A percentile compares a stretch with the other conserved stretches of the same genome.
Evolutionary conservation across 352 stramenopile species (phyloP).

Genomic region (Elongisporangium prolatum): DNA sequence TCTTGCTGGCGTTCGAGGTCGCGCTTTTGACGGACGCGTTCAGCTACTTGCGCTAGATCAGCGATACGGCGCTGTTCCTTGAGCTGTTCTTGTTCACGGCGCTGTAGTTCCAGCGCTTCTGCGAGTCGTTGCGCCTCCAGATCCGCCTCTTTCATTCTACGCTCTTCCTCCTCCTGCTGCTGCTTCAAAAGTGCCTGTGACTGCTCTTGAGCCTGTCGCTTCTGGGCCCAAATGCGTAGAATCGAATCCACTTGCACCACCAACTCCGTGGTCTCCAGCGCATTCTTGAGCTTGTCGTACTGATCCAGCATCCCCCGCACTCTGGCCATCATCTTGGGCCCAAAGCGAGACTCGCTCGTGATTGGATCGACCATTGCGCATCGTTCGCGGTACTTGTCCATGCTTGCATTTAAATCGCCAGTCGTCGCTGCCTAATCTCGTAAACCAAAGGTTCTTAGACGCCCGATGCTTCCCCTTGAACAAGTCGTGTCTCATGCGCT

Average conservation of each 20-base stretch:
- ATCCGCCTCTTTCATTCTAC: slow-evolving; percentile 11
- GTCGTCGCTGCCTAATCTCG: not conserved
- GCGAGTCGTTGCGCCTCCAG: slow-evolving; percentile 7
- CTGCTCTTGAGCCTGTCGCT: slow-evolving; percentile 9
- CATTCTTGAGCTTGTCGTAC: slow-evolving; percentile 37
- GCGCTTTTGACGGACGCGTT: slow-evolving; percentile 51
- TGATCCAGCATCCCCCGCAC: slow-evolving; percentile 47
- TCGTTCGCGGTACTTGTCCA: slow-evolving; percentile 50
- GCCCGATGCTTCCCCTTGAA: slow-evolving; percentile 2
- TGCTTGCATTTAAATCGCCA: slow-evolving; percentile 25
- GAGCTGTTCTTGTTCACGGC: slow-evolving; percentile 11
- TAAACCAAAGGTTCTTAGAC: not conserved
- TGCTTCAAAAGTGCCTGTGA: slow-evolving; percentile 10
- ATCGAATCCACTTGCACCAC: slow-evolving; percentile 4
- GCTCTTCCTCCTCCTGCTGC: slow-evolving; percentile 16
- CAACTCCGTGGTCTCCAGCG: slow-evolving; percentile 22
- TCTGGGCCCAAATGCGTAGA: not conserved
- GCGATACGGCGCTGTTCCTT: slow-evolving; percentile 25
- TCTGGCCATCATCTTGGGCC: slow-evolving; percentile 68
- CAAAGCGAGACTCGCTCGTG: slow-evolving; percentile 67
- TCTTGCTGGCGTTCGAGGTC: slow-evolving; percentile 29
- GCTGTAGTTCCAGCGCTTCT: slow-evolving; percentile 12
- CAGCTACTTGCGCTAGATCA: slow-evolving; percentile 41
- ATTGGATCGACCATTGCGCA: slow-evolving; percentile 61
- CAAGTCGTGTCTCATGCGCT: slow-evolving; percentile 13